A percentile compares a stretch with the other conserved stretches of the same genome.
These are phyloP conservation scores for Phellopilus nigrolimitatus DNA, from an alignment of 1,284 basidiomycete genomes.

Conservation along the genomic window DNA sequence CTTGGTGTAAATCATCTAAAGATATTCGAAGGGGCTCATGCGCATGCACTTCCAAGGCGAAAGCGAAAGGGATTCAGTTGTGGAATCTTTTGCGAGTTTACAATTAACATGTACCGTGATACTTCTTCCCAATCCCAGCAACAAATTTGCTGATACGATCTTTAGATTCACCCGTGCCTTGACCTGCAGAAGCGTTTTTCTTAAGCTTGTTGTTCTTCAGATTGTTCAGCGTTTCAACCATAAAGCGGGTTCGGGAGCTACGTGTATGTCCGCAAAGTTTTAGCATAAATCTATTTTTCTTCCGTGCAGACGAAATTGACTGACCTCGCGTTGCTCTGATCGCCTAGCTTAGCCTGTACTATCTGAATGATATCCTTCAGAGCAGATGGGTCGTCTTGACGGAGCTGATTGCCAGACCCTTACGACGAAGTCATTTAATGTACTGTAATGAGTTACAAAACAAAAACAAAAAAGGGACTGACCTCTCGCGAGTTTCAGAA, in stretches of 20 bases:
- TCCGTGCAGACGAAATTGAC: slow-evolving; percentile 11
- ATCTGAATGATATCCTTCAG: slow-evolving; percentile 83
- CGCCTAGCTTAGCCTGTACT: slow-evolving; percentile 67
- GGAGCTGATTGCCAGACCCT: slow-evolving; percentile 65
- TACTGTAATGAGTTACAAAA: not conserved
- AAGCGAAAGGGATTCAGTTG: not conserved
- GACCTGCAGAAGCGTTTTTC: slow-evolving; percentile 51
- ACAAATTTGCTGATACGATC: slow-evolving; percentile 86
- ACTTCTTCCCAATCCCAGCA: slow-evolving; percentile 67
- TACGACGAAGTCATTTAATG: not conserved
- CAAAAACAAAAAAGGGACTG: slow-evolving; percentile 29
- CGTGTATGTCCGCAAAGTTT: not conserved
- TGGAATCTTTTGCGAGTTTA: not conserved
- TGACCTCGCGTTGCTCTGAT: slow-evolving; percentile 58
- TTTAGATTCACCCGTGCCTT: slow-evolving; percentile 64
- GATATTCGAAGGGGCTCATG: slow-evolving; percentile 83
- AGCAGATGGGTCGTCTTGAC: slow-evolving; percentile 83
- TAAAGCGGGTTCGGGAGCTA: slow-evolving; percentile 84
- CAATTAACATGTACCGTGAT: slow-evolving; percentile 49
- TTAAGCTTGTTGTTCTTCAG: slow-evolving; percentile 90
- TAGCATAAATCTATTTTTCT: not conserved
- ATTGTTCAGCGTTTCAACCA: slow-evolving; percentile 88
- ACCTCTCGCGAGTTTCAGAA: slow-evolving; percentile 87
- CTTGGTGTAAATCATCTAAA: slow-evolving; percentile 80
- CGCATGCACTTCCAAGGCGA: slow-evolving; percentile 52